phyloP scores from a whole-genome alignment of 192 early-diverging fungal genomes.

The Podila epicladia region DNA sequence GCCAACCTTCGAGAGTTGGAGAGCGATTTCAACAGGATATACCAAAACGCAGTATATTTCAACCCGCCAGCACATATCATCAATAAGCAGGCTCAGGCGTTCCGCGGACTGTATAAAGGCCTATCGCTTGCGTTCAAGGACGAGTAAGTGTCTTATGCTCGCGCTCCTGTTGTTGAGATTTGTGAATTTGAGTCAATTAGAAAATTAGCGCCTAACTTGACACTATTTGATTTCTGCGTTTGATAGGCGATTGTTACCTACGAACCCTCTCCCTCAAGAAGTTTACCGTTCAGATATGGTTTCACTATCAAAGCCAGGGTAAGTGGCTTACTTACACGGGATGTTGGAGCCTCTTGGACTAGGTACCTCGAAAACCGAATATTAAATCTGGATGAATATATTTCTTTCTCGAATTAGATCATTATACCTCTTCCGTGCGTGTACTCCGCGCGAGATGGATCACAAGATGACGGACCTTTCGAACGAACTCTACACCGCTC shows the following conservation, averaged over 20 bases:
- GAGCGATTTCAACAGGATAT: slow-evolving; percentile 55
- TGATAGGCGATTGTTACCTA: slow-evolving; percentile 7
- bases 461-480: slow-evolving; percentile 40
- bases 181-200: too few species aligned
- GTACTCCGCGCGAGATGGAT: slow-evolving; percentile 23
- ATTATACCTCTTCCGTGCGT: slow-evolving; percentile 32
- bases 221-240: background rate
- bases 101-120: background rate
- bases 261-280: slow-evolving; percentile 19
- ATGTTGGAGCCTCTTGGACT: too few species aligned
- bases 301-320: slow-evolving; percentile 25
- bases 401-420: slow-evolving; percentile 5
- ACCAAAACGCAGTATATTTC: slow-evolving; percentile 53
- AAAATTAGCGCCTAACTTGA: background rate
- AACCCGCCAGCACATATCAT: slow-evolving; percentile 9
- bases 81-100: slow-evolving; percentile 25
- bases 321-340: background rate
- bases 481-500: slow-evolving; percentile 16
- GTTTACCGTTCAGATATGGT: slow-evolving; percentile 11
- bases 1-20: slow-evolving; percentile 52
- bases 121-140: slow-evolving; percentile 10
- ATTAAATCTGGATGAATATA: background rate
- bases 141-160: background rate
- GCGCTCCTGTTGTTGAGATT: too few species aligned
- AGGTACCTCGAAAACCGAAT: background rate